Evolutionary conservation across 768 basidiomycete species (phyloP), one percentile per base, ranked within the genome.

Genomic region (Kwoniella sp.): DNA sequence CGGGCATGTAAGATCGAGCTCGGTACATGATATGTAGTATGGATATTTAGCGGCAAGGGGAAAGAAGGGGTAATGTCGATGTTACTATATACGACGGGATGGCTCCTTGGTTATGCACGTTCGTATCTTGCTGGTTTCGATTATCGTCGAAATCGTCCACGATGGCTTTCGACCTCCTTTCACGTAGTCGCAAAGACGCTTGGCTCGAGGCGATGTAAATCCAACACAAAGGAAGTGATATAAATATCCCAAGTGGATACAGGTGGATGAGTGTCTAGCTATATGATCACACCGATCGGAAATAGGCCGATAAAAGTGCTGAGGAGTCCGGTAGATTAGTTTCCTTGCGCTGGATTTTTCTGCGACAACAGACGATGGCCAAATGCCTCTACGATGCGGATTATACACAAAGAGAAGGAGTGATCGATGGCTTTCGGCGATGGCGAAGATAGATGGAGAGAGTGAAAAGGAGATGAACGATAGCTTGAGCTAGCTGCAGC

Each of bases 1-100:
- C 57, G 50, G 60, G 66, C 55, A 56, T 62, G 57, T 41, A 59
- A 22, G 66, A 58, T 57, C 50, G 60, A 50, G 58, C 58, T 53
- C 66, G 55, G 53, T 50, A 62, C 60, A 63, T 67, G 56, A 29
- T 67, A 53, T 45, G 41, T 3, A 45, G 34, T 20, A 17, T 20
- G 41, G 41, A 9, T 3, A 17, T 45, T 45, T 45, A 45, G 41
- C 17, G 41, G 41, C 41, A 45, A 45, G 41, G 41, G 41, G 41
- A 17, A 45, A 45, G 20, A 17, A 20, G 34, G 34, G 34, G 34
- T 5, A 37, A 7, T 13, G 7, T 37, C 7, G 34, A 7, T 37
- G 13, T 37, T 37, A 13, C 34, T 37, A 37, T 37, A 37, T 37
- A 37, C 13, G 34, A 37, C 5, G 34, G 7, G 34, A 37, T 37